Percentiles rank a stretch among this genome's conserved stretches.
Conservation (phyloP, 2,329 filamentous ascomycete species). For the Fusarium protoensiforme region DNA sequence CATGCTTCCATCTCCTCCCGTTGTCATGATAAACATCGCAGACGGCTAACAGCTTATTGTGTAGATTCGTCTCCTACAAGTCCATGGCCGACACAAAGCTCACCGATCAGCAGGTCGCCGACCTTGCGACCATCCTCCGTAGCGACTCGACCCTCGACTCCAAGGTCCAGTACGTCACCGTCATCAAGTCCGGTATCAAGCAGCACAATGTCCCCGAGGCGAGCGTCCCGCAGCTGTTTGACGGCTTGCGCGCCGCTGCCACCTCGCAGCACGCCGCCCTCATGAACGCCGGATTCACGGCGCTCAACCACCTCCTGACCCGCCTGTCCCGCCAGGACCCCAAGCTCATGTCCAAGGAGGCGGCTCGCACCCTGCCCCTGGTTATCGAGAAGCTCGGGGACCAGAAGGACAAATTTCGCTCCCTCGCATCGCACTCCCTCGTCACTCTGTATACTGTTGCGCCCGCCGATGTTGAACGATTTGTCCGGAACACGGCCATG, state of each 20-base stretch:
- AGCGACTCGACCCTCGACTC: slow-evolving; percentile 75
- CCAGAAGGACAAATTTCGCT: slow-evolving; percentile 84
- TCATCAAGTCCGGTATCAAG: slow-evolving; percentile 89
- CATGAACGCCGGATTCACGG: slow-evolving; percentile 85
- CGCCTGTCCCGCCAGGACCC: slow-evolving; percentile 87
- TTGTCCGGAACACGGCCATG: slow-evolving; percentile 82
- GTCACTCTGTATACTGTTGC: slow-evolving; percentile 79
- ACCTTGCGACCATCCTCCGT: slow-evolving; percentile 63
- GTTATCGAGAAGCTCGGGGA: slow-evolving; percentile 89
- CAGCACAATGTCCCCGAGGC: slow-evolving; percentile 88
- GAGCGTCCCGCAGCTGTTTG: slow-evolving; percentile 79
- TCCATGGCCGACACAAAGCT: slow-evolving; percentile 66
- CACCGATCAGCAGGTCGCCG: slow-evolving; percentile 67
- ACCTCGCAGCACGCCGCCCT: slow-evolving; percentile 81
- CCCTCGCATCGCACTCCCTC: slow-evolving; percentile 79
- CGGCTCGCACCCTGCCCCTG: slow-evolving; percentile 76
- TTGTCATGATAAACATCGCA: slow-evolving; percentile 9
- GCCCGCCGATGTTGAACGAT: slow-evolving; percentile 79
- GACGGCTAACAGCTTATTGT: slow-evolving; percentile 15
- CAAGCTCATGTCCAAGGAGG: slow-evolving; percentile 76
- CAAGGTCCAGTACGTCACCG: slow-evolving; percentile 77
- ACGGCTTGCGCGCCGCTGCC: slow-evolving; percentile 81
- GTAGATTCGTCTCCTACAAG: slow-evolving; percentile 34
- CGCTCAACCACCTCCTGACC: slow-evolving; percentile 87
- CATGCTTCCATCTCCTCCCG: slow-evolving; percentile 11